Evolutionary conservation across 176 grass and related monocot genomes (phyloP), one percentile per base, ranked within the genome.

Genomic region (Elymus sibiricus): DNA sequence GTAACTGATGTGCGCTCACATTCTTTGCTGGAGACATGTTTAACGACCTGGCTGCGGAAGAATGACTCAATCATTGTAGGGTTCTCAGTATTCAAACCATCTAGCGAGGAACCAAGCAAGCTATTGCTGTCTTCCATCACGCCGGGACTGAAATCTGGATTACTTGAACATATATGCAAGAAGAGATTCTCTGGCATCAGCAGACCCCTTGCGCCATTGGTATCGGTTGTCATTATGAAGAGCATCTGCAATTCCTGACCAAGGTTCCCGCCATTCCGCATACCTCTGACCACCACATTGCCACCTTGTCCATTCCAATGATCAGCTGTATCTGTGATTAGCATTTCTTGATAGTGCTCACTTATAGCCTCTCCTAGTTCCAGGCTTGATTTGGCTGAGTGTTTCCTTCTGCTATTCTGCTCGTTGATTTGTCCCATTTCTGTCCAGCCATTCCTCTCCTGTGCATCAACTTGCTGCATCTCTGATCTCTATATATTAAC

Each of bases 111-210:
- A 9, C 90, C 88, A 39, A 97, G 92, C 71, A 97, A 89, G 74
- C 94, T 92, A 81, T 94, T 92, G 76, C 95, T 97, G 83, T 97
- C 95, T 70, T 97, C 92, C 80, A 94, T 91, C 66, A 93, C 88
- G 84, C 89, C 90, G 74, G 92, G 90, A 17, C 88, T 90, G 51
- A 97, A 97, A 47, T 94, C 88, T 0, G 95, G 90, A 25, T 91
- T 89, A 73, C 91, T 94, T 49, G 86, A 70, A 40, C 95, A 93
- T 81, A 97, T 91, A 79, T 26, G 83, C 83, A 86, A 89, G 58
- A 97, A 94, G 78, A 97, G 89, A 72, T 81, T 97, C 64, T 93
- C 92, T 4, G 95, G 87, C 80, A 83, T 90, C 79, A 98, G 73
- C 0, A 67, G 46, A 14, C 83, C 89, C 84, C 89, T 90, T 40